Evolutionary conservation across 2,329 filamentous ascomycete species (phyloP).

Genomic region (Neocatenulostroma microsporum): DNA sequence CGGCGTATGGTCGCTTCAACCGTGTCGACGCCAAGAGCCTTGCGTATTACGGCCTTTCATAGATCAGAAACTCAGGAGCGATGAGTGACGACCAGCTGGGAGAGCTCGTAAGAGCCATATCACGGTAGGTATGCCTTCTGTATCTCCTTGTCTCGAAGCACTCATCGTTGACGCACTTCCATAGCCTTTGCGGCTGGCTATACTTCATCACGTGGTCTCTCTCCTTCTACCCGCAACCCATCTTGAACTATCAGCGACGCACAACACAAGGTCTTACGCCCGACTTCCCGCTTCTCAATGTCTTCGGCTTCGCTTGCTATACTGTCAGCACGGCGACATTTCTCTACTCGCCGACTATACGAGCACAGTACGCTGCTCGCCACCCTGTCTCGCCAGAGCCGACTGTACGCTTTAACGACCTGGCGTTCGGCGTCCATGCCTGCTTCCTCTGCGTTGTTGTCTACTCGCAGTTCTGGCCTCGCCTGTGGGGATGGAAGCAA

Average conservation of each 20-base stretch:
- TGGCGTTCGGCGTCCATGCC: constrained; percentile 79
- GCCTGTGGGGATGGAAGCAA: constrained; percentile 67
- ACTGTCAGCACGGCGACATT: constrained; percentile 62
- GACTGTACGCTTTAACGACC: constrained; percentile 82
- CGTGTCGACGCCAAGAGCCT: too few relatives aligned
- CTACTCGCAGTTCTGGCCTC: constrained; percentile 67
- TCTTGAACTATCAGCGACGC: constrained; percentile 68
- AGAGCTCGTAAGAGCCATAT: constrained; percentile 3
- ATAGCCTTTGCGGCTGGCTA: constrained; percentile 24
- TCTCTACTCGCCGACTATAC: constrained; percentile 69
- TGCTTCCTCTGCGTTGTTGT: constrained; percentile 62
- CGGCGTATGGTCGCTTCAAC: too few relatives aligned
- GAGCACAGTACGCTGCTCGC: constrained; percentile 73
- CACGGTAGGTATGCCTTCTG: neutral
- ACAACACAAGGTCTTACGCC: constrained; percentile 78
- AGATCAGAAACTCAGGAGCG: too few relatives aligned
- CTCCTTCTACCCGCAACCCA: constrained; percentile 86
- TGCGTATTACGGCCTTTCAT: too few relatives aligned
- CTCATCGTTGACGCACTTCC: too few relatives aligned
- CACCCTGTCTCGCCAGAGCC: constrained; percentile 66
- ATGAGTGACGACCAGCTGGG: too few relatives aligned
- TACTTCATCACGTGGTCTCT: constrained; percentile 52
- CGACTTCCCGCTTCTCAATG: constrained; percentile 75
- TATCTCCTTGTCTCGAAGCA: too few relatives aligned
- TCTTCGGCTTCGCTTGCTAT: constrained; percentile 66